phyloP scores from a whole-genome alignment of 768 basidiomycete genomes.

The Tephrocybe sp. region DNA sequence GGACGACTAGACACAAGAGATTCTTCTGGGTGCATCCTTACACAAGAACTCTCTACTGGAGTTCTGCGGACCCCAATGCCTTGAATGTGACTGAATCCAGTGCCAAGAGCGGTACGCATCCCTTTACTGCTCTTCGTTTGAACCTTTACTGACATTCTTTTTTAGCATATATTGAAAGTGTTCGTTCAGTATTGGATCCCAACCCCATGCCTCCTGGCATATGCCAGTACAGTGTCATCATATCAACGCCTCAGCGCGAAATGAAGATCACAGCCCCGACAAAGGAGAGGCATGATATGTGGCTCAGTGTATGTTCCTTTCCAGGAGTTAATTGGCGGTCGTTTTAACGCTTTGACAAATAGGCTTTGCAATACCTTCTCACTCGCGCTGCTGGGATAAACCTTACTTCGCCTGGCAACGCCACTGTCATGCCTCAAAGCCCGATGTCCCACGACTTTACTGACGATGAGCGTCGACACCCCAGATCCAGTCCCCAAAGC shows the following conservation, averaged over 20 bases:
- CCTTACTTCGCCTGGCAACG: constrained; percentile 37
- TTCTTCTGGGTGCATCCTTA: constrained; percentile 99
- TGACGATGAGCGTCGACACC: constrained; percentile 51
- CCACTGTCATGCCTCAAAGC: constrained; percentile 39
- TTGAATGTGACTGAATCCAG: constrained; percentile 86
- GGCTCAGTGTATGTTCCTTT: constrained; percentile 71
- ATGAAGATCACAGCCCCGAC: constrained; percentile 98
- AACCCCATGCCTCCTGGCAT: constrained; percentile 96
- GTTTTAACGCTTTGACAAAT: constrained; percentile 8
- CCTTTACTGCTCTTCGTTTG: constrained; percentile 1
- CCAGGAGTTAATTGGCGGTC: constrained; percentile 1
- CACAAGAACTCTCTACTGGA: constrained; percentile 97
- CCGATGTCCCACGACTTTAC: constrained; percentile 46
- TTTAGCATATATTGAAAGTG: constrained; percentile 89
- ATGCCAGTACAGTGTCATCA: constrained; percentile 88
- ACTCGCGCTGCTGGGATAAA: constrained; percentile 57
- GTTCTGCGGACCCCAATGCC: constrained; percentile 89
- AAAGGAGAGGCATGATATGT: constrained; percentile 95
- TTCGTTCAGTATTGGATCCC: constrained; percentile 88
- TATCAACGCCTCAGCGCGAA: constrained; percentile 91
- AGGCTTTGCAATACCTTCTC: constrained; percentile 92
- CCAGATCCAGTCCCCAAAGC: constrained; percentile 65
- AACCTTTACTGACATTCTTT: constrained; percentile 11
- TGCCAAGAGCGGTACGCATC: constrained; percentile 89
- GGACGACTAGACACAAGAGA: constrained; percentile 84